A percentile compares a stretch with the other conserved stretches of the same genome.
Conservation (phyloP, 2,329 filamentous ascomycete species). For the Fusarium foetens region DNA sequence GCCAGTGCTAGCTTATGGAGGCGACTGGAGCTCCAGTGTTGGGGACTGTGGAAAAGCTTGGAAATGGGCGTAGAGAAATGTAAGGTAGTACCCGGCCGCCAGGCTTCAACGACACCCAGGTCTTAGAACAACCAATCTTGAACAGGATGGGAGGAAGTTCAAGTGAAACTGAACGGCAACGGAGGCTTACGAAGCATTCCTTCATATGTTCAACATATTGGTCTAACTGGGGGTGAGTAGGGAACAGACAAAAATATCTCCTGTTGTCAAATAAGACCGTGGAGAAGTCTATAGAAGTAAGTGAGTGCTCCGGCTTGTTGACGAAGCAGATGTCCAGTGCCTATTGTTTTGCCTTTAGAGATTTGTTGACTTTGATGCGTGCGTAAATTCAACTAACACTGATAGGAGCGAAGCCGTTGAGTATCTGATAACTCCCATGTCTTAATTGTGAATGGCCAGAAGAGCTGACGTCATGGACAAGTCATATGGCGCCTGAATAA, state of each 20-base stretch:
- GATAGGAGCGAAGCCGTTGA: neutral
- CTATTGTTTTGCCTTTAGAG: neutral
- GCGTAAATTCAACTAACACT: neutral
- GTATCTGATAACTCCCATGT: conserved; percentile 18
- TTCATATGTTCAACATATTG: neutral
- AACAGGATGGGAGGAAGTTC: neutral
- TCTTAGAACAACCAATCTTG: neutral
- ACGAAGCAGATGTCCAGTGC: neutral
- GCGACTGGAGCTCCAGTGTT: neutral
- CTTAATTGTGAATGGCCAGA: conserved; percentile 1
- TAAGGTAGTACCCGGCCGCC: conserved; percentile 14
- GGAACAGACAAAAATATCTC: neutral
- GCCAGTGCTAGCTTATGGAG: conserved; percentile 17
- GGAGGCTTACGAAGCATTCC: conserved; percentile 12
- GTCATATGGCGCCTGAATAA: conserved; percentile 40
- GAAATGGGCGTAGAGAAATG: conserved; percentile 34
- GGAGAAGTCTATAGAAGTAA: neutral
- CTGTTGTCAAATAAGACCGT: neutral
- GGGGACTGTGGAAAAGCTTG: conserved; percentile 21
- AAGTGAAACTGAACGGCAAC: conserved; percentile 9
- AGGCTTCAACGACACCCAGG: conserved; percentile 27
- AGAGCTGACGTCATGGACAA: conserved; percentile 40
- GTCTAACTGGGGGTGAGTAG: neutral
- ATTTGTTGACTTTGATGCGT: neutral
- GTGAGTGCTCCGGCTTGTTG: neutral